phyloP scores from a whole-genome alignment of 2,329 filamentous ascomycete genomes.

The Metarhizium rileyi region DNA sequence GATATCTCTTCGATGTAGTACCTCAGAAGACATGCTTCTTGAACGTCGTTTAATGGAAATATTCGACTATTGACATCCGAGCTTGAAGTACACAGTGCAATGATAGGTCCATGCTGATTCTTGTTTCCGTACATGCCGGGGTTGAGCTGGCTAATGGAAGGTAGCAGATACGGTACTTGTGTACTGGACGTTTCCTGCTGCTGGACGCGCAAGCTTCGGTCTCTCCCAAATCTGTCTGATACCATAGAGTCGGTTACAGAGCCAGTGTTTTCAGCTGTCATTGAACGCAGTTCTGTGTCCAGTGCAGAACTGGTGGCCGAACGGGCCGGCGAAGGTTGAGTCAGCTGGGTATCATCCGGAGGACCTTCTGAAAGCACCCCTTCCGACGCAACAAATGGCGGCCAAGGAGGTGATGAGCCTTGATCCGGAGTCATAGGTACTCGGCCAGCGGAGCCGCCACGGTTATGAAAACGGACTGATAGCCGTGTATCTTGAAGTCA shows the following conservation, averaged over 20 bases:
- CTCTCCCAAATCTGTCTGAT: slow-evolving; percentile 3
- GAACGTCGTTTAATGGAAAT: slow-evolving; percentile 24
- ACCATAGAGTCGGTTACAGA: background rate
- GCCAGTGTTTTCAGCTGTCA: background rate
- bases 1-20: slow-evolving; percentile 31
- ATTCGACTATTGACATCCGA: slow-evolving; percentile 3
- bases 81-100: background rate
- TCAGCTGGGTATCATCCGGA: background rate
- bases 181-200: background rate
- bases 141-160: background rate
- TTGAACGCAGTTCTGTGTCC: background rate
- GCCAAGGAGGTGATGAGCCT: background rate
- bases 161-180: background rate
- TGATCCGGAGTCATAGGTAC: background rate
- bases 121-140: background rate
- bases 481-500: background rate
- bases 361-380: background rate
- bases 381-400: background rate
- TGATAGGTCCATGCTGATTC: background rate
- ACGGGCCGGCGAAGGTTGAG: background rate
- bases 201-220: background rate
- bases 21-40: slow-evolving; percentile 28
- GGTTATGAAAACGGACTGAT: slow-evolving; percentile 13
- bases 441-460: slow-evolving; percentile 7
- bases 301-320: background rate